These are phyloP conservation scores for Leccinum barrowsii DNA, from an alignment of 768 basidiomycete genomes.

Conservation along the genomic window DNA sequence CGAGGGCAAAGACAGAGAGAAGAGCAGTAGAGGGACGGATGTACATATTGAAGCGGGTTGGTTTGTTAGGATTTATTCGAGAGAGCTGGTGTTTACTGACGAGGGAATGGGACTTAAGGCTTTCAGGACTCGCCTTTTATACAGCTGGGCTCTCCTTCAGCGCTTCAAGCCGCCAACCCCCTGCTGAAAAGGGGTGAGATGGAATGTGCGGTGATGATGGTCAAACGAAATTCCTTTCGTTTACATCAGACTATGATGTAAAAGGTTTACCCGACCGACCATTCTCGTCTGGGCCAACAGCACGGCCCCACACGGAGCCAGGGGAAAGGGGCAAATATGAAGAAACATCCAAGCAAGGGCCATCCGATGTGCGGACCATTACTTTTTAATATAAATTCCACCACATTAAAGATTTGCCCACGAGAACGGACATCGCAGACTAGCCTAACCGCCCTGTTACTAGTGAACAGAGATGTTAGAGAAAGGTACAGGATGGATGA, in stretches of 20 bases:
- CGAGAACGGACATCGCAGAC: background rate
- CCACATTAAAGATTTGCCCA: background rate
- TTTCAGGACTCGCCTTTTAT: background rate
- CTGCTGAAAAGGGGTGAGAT: background rate
- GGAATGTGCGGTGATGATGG: background rate
- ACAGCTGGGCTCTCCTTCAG: background rate
- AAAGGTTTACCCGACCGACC: background rate
- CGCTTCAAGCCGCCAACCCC: background rate
- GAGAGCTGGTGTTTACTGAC: background rate
- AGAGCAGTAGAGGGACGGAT: background rate
- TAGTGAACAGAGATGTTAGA: background rate
- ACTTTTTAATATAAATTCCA: background rate
- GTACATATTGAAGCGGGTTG: background rate
- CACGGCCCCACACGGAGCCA: background rate
- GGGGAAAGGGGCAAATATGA: background rate
- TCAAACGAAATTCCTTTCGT: background rate
- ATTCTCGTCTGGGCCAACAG: background rate
- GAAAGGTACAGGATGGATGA: background rate
- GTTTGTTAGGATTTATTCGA: background rate
- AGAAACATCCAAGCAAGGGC: background rate
- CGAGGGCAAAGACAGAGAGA: background rate
- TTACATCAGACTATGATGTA: background rate
- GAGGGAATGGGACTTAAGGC: background rate
- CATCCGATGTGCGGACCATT: background rate
- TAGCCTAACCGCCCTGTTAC: background rate